Evolutionary conservation across 805 yeast genomes (phyloP).

Genomic region (Metschnikowia drakensbergensis): DNA sequence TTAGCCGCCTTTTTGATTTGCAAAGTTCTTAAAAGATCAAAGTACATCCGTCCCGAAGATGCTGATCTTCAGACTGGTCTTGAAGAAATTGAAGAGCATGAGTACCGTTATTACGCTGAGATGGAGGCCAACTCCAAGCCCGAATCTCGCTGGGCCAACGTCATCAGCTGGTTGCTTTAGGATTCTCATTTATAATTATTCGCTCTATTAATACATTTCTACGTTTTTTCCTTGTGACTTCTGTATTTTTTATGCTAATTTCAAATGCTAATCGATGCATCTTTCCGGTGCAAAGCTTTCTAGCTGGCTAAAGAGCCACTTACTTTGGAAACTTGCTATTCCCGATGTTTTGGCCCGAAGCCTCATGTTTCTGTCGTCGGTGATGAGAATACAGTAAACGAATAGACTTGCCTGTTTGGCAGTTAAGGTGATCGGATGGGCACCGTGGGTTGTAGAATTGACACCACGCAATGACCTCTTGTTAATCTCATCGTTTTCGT

Average conservation of each 20-base stretch:
- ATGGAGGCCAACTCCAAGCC: slow-evolving; percentile 25
- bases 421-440: slow-evolving; percentile 22
- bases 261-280: slow-evolving; percentile 41
- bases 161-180: slow-evolving; percentile 16
- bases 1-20: slow-evolving; percentile 31
- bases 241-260: not conserved
- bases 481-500: slow-evolving; percentile 39
- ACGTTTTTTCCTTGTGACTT: not conserved
- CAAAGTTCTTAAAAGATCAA: slow-evolving; percentile 37
- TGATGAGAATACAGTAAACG: slow-evolving; percentile 58
- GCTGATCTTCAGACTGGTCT: slow-evolving; percentile 46
- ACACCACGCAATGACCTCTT: slow-evolving; percentile 40
- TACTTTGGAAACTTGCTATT: slow-evolving; percentile 51
- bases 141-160: slow-evolving; percentile 14
- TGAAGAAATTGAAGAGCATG: slow-evolving; percentile 49
- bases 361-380: slow-evolving; percentile 74
- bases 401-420: slow-evolving; percentile 42
- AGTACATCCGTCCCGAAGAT: slow-evolving; percentile 38
- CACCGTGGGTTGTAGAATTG: slow-evolving; percentile 11
- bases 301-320: slow-evolving; percentile 55
- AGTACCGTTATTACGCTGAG: slow-evolving; percentile 37
- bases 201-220: not conserved
- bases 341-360: slow-evolving; percentile 59
- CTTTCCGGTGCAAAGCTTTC: slow-evolving; percentile 45
- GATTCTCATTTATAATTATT: not conserved